Evolutionary conservation across 2,329 filamentous ascomycete genomes (phyloP).

Genomic region (Thelonectria rubi): DNA sequence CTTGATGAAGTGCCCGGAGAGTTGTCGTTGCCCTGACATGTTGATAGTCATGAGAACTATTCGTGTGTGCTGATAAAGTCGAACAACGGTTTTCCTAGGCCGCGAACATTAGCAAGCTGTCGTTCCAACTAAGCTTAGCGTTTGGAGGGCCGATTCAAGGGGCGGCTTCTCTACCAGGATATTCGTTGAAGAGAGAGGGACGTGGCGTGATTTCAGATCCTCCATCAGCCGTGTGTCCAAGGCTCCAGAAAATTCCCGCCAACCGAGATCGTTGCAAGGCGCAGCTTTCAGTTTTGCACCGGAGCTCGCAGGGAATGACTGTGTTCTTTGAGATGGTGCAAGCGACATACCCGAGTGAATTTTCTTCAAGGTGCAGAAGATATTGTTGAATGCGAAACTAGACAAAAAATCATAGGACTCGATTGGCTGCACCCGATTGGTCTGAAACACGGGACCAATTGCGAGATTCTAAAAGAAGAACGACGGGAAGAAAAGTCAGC

Average conservation of each 20-base stretch:
- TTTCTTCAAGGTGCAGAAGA: constrained; percentile 23
- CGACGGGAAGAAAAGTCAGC: constrained; percentile 29
- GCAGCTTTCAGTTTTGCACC: constrained; percentile 30
- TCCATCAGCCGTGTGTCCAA: constrained; percentile 29
- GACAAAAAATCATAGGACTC: constrained; percentile 25
- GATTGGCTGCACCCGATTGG: constrained; percentile 24
- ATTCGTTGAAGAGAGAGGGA: constrained; percentile 31
- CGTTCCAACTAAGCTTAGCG: constrained; percentile 24
- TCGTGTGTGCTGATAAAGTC: constrained; percentile 17
- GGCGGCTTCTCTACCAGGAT: constrained; percentile 34
- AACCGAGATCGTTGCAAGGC: constrained; percentile 32
- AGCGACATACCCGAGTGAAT: constrained; percentile 32
- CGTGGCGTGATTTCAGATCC: constrained; percentile 40
- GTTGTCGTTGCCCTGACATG: constrained; percentile 45
- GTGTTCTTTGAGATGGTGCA: constrained; percentile 15
- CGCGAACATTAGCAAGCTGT: constrained; percentile 33
- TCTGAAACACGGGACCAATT: constrained; percentile 29
- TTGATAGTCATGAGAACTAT: constrained; percentile 38
- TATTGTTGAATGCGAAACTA: constrained; percentile 23
- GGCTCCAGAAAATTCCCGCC: constrained; percentile 35
- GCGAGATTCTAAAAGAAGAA: constrained; percentile 27
- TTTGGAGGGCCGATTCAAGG: constrained; percentile 27
- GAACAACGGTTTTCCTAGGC: constrained; percentile 27
- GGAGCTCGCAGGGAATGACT: constrained; percentile 31
- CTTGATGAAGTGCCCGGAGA: constrained; percentile 45